A percentile compares a stretch with the other conserved stretches of the same genome.
phyloP scores from a whole-genome alignment of 768 basidiomycete genomes.

The Lentinula aciculospora region DNA sequence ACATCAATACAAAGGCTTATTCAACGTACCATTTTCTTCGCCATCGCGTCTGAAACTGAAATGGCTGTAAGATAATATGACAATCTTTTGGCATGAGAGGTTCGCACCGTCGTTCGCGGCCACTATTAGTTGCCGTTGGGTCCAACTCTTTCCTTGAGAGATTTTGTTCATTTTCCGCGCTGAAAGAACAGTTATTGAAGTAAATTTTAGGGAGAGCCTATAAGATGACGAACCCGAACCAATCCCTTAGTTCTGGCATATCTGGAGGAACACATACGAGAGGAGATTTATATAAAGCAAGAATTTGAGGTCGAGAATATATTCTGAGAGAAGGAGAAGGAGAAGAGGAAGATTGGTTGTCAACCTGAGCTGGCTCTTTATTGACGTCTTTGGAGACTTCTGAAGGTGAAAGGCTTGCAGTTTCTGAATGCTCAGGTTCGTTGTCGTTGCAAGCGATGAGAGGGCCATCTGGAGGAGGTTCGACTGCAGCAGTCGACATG shows the following conservation, averaged over 20 bases:
- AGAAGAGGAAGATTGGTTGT: constrained; percentile 18
- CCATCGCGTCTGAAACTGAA: constrained; percentile 68
- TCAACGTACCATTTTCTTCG: constrained; percentile 62
- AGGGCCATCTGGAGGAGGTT: not conserved
- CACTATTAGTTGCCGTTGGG: constrained; percentile 40
- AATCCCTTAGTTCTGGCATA: constrained; percentile 81
- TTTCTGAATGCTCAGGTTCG: not conserved
- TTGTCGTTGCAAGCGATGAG: not conserved
- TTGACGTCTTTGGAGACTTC: constrained; percentile 14
- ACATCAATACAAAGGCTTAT: not conserved
- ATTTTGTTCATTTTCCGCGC: constrained; percentile 59
- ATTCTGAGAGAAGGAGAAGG: constrained; percentile 43
- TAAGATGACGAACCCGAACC: constrained; percentile 73
- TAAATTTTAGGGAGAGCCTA: constrained; percentile 7
- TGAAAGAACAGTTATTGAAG: constrained; percentile 23
- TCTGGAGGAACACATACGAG: constrained; percentile 62
- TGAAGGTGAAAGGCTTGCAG: not conserved
- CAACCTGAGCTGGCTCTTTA: constrained; percentile 14
- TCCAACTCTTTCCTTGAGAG: constrained; percentile 69
- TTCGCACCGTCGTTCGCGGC: constrained; percentile 64
- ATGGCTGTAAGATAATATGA: constrained; percentile 11
- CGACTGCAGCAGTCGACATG: constrained; percentile 27
- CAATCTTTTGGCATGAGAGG: constrained; percentile 7
- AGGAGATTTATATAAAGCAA: constrained; percentile 68
- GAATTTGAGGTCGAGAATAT: constrained; percentile 67